Conservation (phyloP, 345 rosid species). For the Lumnitzera littorea region DNA sequence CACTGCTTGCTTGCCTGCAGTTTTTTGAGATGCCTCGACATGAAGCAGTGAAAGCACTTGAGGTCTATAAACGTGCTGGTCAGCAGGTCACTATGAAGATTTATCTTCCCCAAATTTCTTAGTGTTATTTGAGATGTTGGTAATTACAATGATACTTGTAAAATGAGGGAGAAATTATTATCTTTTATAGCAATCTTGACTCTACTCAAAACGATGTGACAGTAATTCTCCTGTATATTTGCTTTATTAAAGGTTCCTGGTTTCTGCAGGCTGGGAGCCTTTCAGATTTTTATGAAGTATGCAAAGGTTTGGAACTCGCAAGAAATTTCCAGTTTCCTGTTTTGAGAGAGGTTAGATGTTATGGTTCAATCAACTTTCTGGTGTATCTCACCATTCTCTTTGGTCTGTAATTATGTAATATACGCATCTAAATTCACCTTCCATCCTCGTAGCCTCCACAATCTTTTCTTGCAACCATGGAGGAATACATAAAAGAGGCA, state of each 20-base stretch:
- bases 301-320: conserved; percentile 96
- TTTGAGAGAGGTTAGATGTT: conserved; percentile 65
- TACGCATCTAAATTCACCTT: background rate
- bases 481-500: conserved; percentile 95
- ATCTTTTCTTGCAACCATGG: conserved; percentile 90
- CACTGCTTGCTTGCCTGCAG: conserved; percentile 33
- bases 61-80: conserved; percentile 77
- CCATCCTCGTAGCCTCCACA: conserved; percentile 72
- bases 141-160: background rate
- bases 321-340: conserved; percentile 96
- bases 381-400: background rate
- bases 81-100: conserved; percentile 57
- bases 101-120: background rate
- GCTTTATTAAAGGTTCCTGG: conserved; percentile 4
- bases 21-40: conserved; percentile 98
- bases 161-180: too few relatives aligned
- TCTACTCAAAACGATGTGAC: background rate
- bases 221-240: background rate
- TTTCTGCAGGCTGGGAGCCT: conserved; percentile 75
- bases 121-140: background rate
- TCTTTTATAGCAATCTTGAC: too few relatives aligned
- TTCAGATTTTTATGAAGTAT: conserved; percentile 86
- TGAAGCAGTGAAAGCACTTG: conserved; percentile 81
- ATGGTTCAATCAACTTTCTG: background rate
- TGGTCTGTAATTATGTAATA: background rate